Percentiles rank a stretch among this genome's conserved stretches.
Evolutionary conservation across 2,329 filamentous ascomycete genomes (phyloP).

Genomic region (Fusarium albidum): DNA sequence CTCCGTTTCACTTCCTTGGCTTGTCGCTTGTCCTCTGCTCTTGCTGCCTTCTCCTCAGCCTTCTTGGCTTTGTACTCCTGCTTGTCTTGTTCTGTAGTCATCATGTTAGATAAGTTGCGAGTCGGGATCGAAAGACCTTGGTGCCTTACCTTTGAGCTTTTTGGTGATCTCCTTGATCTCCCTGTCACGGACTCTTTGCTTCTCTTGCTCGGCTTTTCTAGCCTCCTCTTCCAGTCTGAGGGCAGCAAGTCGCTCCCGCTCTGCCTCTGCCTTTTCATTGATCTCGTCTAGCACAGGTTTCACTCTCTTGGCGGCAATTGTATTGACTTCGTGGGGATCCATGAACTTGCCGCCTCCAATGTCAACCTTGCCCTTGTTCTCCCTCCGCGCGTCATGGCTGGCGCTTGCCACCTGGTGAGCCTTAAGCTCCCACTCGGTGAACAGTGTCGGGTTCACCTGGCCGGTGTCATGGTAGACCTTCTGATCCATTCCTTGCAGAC

Average conservation of each 20-base stretch:
- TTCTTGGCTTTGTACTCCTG: slow-evolving; percentile 46
- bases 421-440: slow-evolving; percentile 81
- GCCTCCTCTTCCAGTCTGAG: slow-evolving; percentile 68
- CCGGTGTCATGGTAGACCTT: slow-evolving; percentile 80
- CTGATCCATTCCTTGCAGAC: slow-evolving; percentile 82
- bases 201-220: slow-evolving; percentile 59
- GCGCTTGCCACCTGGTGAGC: slow-evolving; percentile 74
- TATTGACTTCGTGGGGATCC: slow-evolving; percentile 79
- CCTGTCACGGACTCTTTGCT: slow-evolving; percentile 58
- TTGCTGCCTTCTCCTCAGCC: slow-evolving; percentile 50
- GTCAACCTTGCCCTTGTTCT: slow-evolving; percentile 65
- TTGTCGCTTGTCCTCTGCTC: slow-evolving; percentile 61
- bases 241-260: slow-evolving; percentile 73
- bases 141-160: slow-evolving; percentile 65
- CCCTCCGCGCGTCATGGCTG: slow-evolving; percentile 67
- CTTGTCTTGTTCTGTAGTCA: slow-evolving; percentile 54
- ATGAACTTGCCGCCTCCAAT: slow-evolving; percentile 85
- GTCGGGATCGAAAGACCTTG: neutral
- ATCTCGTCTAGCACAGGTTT: slow-evolving; percentile 89
- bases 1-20: slow-evolving; percentile 63
- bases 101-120: slow-evolving; percentile 39
- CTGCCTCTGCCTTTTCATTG: slow-evolving; percentile 76
- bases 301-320: slow-evolving; percentile 78
- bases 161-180: slow-evolving; percentile 63
- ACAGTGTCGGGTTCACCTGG: slow-evolving; percentile 71